These are phyloP conservation scores for Populus alba DNA, from an alignment of 345 rosid species.

Conservation along the genomic window DNA sequence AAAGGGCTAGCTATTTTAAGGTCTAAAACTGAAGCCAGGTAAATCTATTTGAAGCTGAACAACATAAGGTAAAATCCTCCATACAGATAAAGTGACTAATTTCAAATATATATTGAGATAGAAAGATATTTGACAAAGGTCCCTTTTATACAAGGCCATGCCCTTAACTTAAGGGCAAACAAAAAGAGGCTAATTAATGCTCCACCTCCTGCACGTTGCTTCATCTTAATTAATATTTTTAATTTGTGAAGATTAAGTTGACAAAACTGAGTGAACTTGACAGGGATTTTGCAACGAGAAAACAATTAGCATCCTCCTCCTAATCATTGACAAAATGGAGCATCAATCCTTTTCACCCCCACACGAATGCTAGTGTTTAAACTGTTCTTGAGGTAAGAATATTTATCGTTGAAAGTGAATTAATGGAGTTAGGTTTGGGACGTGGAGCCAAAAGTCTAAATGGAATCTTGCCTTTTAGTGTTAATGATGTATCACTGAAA, in stretches of 20 bases:
- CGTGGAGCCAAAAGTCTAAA: neutral
- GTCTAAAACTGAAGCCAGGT: too few species aligned
- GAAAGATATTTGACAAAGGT: too few species aligned
- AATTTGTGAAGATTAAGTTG: neutral
- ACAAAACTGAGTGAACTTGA: neutral
- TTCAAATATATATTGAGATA: too few species aligned
- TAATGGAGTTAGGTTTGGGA: neutral
- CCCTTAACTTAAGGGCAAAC: too few species aligned
- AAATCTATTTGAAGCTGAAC: too few species aligned
- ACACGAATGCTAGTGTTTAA: neutral
- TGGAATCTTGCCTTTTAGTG: neutral
- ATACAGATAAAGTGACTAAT: too few species aligned
- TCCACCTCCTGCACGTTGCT: too few species aligned
- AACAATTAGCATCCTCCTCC: neutral
- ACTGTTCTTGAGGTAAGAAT: neutral
- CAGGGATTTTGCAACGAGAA: neutral
- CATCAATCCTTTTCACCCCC: neutral
- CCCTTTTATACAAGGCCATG: too few species aligned
- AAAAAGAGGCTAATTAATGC: too few species aligned
- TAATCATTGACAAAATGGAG: neutral
- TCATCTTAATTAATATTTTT: too few species aligned
- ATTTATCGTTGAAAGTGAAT: neutral
- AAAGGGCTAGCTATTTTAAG: too few species aligned
- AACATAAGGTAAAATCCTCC: too few species aligned
- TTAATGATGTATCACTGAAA: neutral